phyloP scores from a whole-genome alignment of 306 rosid species.

The Phaseolus lunatus region DNA sequence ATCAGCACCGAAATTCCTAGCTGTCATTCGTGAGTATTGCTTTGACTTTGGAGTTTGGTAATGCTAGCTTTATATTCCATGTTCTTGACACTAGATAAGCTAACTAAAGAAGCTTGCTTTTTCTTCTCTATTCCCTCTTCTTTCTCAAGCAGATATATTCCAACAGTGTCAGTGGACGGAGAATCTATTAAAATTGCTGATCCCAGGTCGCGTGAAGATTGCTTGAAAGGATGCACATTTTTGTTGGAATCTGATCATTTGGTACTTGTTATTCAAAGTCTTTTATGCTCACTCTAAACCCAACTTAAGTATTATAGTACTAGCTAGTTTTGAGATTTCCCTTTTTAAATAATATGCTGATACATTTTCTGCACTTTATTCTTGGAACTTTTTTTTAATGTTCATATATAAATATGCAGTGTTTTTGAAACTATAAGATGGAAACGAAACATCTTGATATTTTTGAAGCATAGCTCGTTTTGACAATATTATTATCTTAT shows the following conservation, averaged over 20 bases:
- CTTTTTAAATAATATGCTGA: conserved; percentile 22
- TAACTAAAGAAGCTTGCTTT: conserved; percentile 42
- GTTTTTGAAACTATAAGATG: conserved; percentile 29
- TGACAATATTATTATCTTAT: conserved; percentile 35
- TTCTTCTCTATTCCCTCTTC: conserved; percentile 18
- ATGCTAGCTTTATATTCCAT: conserved; percentile 36
- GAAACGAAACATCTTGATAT: conserved; percentile 26
- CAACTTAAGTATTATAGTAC: background rate
- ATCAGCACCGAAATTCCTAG: conserved; percentile 70
- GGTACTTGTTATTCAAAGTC: conserved; percentile 54
- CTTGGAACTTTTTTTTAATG: background rate
- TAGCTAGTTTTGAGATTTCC: conserved; percentile 27
- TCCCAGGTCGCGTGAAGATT: conserved; percentile 70
- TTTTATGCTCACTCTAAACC: conserved; percentile 21
- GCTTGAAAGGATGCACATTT: conserved; percentile 80
- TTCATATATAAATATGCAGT: conserved; percentile 17
- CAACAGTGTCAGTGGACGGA: conserved; percentile 72
- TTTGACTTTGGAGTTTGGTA: conserved; percentile 37
- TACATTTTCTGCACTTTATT: conserved; percentile 16
- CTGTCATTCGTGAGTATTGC: conserved; percentile 69
- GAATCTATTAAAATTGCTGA: conserved; percentile 73
- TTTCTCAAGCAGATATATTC: conserved; percentile 63
- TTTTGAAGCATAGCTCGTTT: conserved; percentile 28
- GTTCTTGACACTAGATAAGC: conserved; percentile 34
- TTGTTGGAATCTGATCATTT: conserved; percentile 63